Conservation (phyloP, 2,329 filamentous ascomycete species). For the Pseudopithomyces maydicus region DNA sequence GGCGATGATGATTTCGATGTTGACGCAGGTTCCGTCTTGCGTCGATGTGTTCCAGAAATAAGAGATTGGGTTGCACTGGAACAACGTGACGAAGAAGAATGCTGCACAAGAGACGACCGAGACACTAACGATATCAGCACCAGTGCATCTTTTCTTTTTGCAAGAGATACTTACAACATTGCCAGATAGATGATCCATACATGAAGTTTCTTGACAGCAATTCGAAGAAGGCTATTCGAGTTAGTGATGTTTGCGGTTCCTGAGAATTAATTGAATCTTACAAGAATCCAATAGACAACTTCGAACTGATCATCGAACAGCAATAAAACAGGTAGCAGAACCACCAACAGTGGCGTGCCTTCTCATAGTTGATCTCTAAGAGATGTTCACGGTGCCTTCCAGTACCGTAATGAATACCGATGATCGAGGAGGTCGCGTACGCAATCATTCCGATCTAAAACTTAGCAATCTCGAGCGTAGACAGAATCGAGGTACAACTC, state of each 20-base stretch:
- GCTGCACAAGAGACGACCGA: constrained; percentile 39
- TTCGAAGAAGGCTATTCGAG: constrained; percentile 26
- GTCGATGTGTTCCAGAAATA: constrained; percentile 55
- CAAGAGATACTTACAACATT: constrained; percentile 22
- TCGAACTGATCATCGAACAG: constrained; percentile 37
- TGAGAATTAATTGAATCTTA: background rate
- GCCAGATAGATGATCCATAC: constrained; percentile 46
- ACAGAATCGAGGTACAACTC: constrained; percentile 8
- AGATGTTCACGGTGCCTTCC: constrained; percentile 36
- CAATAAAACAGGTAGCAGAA: constrained; percentile 42
- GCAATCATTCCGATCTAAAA: constrained; percentile 28
- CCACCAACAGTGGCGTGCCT: constrained; percentile 37
- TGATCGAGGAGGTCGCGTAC: constrained; percentile 31
- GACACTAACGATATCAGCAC: too few species aligned
- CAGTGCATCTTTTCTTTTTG: too few species aligned
- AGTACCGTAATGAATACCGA: constrained; percentile 37
- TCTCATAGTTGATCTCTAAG: constrained; percentile 20
- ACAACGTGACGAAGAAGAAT: constrained; percentile 54
- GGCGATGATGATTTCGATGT: constrained; percentile 45
- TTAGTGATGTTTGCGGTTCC: background rate
- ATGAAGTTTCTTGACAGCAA: constrained; percentile 35
- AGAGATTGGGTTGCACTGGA: constrained; percentile 57
- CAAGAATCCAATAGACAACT: constrained; percentile 41
- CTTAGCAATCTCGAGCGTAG: background rate
- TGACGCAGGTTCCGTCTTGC: constrained; percentile 49